A percentile compares a stretch with the other conserved stretches of the same genome.
Evolutionary conservation across 768 basidiomycete species (phyloP).

Genomic region (Rhizopogon rudus): DNA sequence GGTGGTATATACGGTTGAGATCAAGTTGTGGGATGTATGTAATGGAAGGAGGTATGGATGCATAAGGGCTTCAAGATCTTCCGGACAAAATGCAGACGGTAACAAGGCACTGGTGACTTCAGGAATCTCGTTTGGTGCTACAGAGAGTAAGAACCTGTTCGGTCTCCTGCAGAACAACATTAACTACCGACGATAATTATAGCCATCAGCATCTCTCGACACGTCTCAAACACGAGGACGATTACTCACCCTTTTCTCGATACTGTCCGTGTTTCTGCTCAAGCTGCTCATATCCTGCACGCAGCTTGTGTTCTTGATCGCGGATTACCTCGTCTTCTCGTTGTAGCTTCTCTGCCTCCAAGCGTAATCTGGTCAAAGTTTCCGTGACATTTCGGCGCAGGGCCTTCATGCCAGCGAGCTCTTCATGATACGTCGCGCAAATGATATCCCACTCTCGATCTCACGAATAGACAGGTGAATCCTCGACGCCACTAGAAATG

Average conservation of each 20-base stretch:
- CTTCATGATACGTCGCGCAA: constrained; percentile 53
- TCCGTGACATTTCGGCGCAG: constrained; percentile 50
- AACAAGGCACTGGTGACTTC: not conserved
- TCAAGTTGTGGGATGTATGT: not conserved
- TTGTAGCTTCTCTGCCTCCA: constrained; percentile 36
- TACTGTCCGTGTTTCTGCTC: constrained; percentile 38
- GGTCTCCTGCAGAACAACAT: constrained; percentile 38
- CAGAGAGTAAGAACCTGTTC: constrained; percentile 40
- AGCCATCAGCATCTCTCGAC: constrained; percentile 4
- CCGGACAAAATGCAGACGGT: not conserved
- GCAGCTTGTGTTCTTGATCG: constrained; percentile 36
- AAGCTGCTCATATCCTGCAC: constrained; percentile 33
- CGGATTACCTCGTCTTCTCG: constrained; percentile 36
- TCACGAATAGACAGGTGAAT: constrained; percentile 19
- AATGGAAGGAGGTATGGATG: not conserved
- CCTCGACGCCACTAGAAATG: not conserved
- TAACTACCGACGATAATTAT: constrained; percentile 23
- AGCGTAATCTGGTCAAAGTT: constrained; percentile 32
- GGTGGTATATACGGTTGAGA: not conserved
- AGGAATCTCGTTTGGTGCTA: constrained; percentile 36
- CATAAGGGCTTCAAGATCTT: not conserved
- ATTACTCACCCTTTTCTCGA: constrained; percentile 32
- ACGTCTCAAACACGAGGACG: not conserved
- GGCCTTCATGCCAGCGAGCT: constrained; percentile 53
- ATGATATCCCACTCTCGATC: constrained; percentile 58